These are phyloP conservation scores for Pyrus pyrifolia DNA, from an alignment of 306 rosid species.

Conservation along the genomic window DNA sequence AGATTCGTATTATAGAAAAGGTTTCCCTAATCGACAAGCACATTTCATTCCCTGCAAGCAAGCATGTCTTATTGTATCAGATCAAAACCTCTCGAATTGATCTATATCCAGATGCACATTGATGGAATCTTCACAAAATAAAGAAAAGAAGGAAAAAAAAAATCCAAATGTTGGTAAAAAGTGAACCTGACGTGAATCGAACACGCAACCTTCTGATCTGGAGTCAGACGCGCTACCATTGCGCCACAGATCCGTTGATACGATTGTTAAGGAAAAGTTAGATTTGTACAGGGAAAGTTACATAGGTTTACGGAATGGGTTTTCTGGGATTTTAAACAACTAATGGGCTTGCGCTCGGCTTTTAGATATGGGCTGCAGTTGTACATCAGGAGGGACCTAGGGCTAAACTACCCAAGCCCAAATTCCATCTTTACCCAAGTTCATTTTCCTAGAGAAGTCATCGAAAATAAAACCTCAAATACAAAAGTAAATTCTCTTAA, in stretches of 20 bases:
- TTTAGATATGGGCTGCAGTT: background rate
- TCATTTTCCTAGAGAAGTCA: no score
- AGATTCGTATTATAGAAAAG: no score
- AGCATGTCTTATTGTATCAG: no score
- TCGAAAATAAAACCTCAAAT: background rate
- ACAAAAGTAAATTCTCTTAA: background rate
- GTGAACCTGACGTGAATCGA: conserved; percentile 20
- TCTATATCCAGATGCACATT: no score
- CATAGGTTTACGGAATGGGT: fast-evolving
- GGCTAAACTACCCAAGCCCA: background rate
- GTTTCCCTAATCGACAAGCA: no score
- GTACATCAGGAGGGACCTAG: background rate
- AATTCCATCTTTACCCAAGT: background rate
- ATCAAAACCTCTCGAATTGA: no score
- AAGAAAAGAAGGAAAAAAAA: background rate
- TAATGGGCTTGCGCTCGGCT: background rate
- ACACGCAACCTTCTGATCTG: conserved; percentile 30
- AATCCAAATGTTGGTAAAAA: background rate
- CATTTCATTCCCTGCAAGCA: no score
- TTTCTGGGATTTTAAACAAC: background rate
- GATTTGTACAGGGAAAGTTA: fast-evolving
- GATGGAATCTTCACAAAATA: background rate
- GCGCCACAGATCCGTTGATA: conserved; percentile 15
- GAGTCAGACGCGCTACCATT: conserved; percentile 34
- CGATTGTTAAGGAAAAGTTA: no score